phyloP scores from a whole-genome alignment of 2,329 filamentous ascomycete species.

The Dothistroma pini region DNA sequence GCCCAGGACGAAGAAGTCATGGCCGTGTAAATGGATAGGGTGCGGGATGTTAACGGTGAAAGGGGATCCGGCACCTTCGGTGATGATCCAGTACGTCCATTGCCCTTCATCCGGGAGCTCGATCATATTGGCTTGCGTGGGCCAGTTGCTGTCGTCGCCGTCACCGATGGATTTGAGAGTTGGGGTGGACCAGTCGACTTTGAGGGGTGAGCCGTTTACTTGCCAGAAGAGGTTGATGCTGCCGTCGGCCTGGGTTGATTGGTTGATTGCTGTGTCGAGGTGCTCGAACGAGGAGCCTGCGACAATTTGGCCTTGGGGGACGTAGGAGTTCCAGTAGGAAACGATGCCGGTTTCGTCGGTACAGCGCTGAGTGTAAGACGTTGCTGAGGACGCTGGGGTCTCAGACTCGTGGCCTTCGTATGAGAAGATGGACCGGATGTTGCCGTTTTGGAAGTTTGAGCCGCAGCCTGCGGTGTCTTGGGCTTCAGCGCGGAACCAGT shows the following conservation, averaged over 20 bases:
- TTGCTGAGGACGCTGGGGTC: slow-evolving; percentile 31
- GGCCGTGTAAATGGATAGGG: slow-evolving; percentile 34
- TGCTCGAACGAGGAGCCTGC: slow-evolving; percentile 20
- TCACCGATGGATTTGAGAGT: slow-evolving; percentile 43
- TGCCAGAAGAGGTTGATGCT: slow-evolving; percentile 37
- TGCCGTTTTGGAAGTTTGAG: slow-evolving; percentile 29
- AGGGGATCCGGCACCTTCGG: slow-evolving; percentile 27
- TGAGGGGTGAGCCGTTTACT: slow-evolving; percentile 43
- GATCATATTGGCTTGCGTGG: slow-evolving; percentile 40
- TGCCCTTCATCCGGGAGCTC: slow-evolving; percentile 17
- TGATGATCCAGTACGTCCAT: slow-evolving; percentile 38
- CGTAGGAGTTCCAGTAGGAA: slow-evolving; percentile 39
- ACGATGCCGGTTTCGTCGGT: slow-evolving; percentile 40
- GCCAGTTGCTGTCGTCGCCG: slow-evolving; percentile 37
- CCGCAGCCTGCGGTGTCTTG: slow-evolving; percentile 33
- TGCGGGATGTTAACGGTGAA: slow-evolving; percentile 33
- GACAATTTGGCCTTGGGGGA: slow-evolving; percentile 32
- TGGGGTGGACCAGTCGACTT: slow-evolving; percentile 44
- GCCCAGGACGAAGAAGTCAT: slow-evolving; percentile 35
- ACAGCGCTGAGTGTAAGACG: slow-evolving; percentile 38
- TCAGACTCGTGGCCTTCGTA: slow-evolving; percentile 37
- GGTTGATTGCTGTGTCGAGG: slow-evolving; percentile 30
- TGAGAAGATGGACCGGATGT: slow-evolving; percentile 38
- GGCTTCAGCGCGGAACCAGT: slow-evolving; percentile 37
- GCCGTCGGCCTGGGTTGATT: slow-evolving; percentile 29